phyloP scores from a whole-genome alignment of 192 early-diverging fungal species.

The Umbelopsis isabellina region DNA sequence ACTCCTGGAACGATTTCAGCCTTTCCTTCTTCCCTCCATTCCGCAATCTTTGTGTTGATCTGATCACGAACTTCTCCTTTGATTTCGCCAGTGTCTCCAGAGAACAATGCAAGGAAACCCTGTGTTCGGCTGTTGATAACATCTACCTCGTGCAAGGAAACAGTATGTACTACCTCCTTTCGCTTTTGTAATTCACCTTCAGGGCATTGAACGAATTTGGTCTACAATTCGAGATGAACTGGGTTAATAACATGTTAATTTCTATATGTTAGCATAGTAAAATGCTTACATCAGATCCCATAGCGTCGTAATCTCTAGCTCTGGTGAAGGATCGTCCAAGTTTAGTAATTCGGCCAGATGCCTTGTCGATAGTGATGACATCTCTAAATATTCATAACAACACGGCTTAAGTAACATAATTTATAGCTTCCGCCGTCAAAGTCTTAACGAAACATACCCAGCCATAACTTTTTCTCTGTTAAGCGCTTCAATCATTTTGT shows the following conservation, averaged over 20 bases:
- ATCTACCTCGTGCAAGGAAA: slow-evolving; percentile 97
- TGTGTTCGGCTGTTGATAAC: slow-evolving; percentile 95
- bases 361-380: slow-evolving; percentile 98
- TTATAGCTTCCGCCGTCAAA: slow-evolving; percentile 7
- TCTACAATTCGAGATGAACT: neutral
- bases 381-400: slow-evolving; percentile 56
- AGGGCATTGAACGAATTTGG: slow-evolving; percentile 91
- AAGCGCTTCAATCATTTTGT: slow-evolving; percentile 98
- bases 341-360: slow-evolving; percentile 92
- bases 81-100: slow-evolving; percentile 99
- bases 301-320: slow-evolving; percentile 97
- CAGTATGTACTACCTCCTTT: slow-evolving; percentile 98
- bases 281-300: slow-evolving; percentile 83
- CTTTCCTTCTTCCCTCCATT: slow-evolving; percentile 97
- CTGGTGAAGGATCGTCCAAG: slow-evolving; percentile 96
- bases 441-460: slow-evolving; percentile 56
- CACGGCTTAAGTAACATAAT: slow-evolving; percentile 3
- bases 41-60: slow-evolving; percentile 99
- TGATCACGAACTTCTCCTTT: slow-evolving; percentile 97
- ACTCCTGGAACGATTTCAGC: slow-evolving; percentile 98
- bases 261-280: neutral
- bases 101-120: slow-evolving; percentile 68
- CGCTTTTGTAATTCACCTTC: slow-evolving; percentile 99
- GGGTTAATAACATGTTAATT: neutral
- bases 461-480: slow-evolving; percentile 98